phyloP scores from a whole-genome alignment of 1,139 yeast species.

The Scheffersomyces parashehatae region DNA sequence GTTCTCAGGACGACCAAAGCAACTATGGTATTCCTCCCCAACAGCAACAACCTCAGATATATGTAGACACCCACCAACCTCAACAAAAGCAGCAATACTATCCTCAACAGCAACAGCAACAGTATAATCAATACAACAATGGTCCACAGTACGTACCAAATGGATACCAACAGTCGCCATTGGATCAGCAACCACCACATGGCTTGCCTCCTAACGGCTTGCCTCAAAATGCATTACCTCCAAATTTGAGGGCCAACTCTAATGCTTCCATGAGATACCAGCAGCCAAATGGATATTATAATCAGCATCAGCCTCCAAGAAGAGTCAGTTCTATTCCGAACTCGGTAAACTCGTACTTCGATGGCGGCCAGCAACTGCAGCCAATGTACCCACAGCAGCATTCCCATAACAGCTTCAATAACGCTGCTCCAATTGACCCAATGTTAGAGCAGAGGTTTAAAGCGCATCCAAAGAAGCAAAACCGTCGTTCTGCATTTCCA shows the following conservation, averaged over 20 bases:
- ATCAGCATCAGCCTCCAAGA: slow-evolving; percentile 8
- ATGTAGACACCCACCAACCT: slow-evolving; percentile 4
- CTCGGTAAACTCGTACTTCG: slow-evolving; percentile 14
- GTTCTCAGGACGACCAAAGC: neutral
- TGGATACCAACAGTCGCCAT: slow-evolving; percentile 3
- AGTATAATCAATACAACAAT: slow-evolving; percentile 2
- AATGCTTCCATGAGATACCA: slow-evolving; percentile 17
- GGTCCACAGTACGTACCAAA: slow-evolving; percentile 4
- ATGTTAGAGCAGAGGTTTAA: slow-evolving; percentile 26
- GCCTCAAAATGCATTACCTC: slow-evolving; percentile 30
- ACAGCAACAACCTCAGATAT: slow-evolving; percentile 3
- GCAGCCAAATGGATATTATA: slow-evolving; percentile 4
- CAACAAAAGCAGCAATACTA: slow-evolving; percentile 7
- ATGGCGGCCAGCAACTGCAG: slow-evolving; percentile 7
- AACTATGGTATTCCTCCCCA: slow-evolving; percentile 1
- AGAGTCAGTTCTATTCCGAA: slow-evolving; percentile 18
- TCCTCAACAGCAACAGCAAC: slow-evolving; percentile 9
- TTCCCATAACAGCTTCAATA: slow-evolving; percentile 12
- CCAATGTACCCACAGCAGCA: neutral
- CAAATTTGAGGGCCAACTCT: slow-evolving; percentile 20
- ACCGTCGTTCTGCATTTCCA: slow-evolving; percentile 41
- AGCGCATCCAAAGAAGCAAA: slow-evolving; percentile 28
- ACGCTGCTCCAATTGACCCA: slow-evolving; percentile 32
- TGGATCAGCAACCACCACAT: slow-evolving; percentile 27
- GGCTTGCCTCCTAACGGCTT: slow-evolving; percentile 39